Evolutionary conservation across 352 stramenopile species (phyloP).

Genomic region (Thalassiosira mediterranea): DNA sequence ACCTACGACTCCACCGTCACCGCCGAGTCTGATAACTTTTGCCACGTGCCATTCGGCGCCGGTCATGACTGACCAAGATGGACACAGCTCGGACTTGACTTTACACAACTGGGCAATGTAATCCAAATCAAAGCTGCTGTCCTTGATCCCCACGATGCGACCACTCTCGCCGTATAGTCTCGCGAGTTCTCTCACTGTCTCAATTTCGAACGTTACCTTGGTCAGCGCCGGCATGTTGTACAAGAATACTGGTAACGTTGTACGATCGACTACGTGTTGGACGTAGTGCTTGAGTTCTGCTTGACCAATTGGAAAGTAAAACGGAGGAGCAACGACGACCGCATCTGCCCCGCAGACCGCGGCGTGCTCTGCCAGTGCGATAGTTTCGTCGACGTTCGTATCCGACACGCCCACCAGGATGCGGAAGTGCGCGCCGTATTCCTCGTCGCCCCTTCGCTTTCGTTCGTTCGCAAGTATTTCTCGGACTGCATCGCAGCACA

Average conservation of each 20-base stretch:
- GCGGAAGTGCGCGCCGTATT: neutral
- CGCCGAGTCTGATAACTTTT: constrained; percentile 7
- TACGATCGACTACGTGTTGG: constrained; percentile 8
- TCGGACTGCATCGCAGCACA: constrained; percentile 6
- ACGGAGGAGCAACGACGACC: constrained; percentile 29
- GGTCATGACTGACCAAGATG: constrained; percentile 19
- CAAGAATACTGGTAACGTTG: constrained; percentile 27
- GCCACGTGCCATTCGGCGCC: constrained; percentile 20
- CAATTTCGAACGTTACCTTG: constrained; percentile 24
- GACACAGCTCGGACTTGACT: constrained; percentile 23
- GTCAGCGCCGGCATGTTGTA: constrained; percentile 39
- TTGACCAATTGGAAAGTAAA: constrained; percentile 43
- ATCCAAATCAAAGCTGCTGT: constrained; percentile 30
- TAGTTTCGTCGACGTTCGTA: constrained; percentile 13
- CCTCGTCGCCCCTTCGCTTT: neutral
- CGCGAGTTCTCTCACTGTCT: constrained; percentile 18
- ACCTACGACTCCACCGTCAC: constrained; percentile 21
- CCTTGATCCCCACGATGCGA: constrained; percentile 26
- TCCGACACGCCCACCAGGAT: constrained; percentile 33
- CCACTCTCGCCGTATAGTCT: neutral
- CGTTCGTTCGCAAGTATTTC: constrained; percentile 6
- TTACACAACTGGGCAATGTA: constrained; percentile 30
- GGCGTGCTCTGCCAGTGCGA: constrained; percentile 10
- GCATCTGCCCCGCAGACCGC: constrained; percentile 12
- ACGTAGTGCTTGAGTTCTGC: constrained; percentile 28